Base-by-base conservation (phyloP, 1,139 yeast genomes). In the Tardiomyces blankii region DNA sequence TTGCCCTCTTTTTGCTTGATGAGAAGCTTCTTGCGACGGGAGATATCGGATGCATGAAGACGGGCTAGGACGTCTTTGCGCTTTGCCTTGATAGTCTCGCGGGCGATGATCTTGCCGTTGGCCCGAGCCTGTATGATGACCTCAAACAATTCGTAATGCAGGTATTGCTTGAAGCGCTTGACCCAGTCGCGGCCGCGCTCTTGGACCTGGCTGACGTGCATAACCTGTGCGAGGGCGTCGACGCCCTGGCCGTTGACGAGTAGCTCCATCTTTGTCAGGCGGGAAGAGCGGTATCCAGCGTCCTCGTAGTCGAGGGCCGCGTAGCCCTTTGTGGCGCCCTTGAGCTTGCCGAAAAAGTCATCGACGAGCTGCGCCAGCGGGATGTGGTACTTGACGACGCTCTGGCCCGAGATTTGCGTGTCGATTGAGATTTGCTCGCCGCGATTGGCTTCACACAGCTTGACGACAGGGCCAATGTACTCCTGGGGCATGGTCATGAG, bases 231-330 rank as follows among this genome's bases (percentile, higher is more conserved):
- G 46, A 91, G 71, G 0, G 98, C 97, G 68, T 91, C 98, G 44
- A 91, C 86, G 16, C 95, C 79, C 43, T 72, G 79, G 2, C 96
- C 96, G 61, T 91, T 91, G 9, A 91, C 95, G 51, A 93, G 71
- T 41, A 91, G 72, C 60, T 89, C 96, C 68, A 91, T 69, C 59
- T 91, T 91, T 40, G 86, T 91, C 30, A 91, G 77, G 57, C 85
- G 89, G 1, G 95, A 78, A 38, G 77, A 74, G 52, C 69, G 72
- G 64, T 88, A 91, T 0, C 97, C 98, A 2, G 84, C 80, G 60
- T 91, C 97, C 57, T 91, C 97, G 59, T 91, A 91, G 64, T 91
- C 98, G 47, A 91, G 69, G 0, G 96, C 83, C 0, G 96, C 98
- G 63, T 86, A 91, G 0, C 98, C 98, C 57, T 81, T 78, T 0